Percentiles rank a stretch among this genome's conserved stretches.
Evolutionary conservation across 2,329 filamentous ascomycete genomes (phyloP).

Genomic region (Paracoccidioides brasiliensis): DNA sequence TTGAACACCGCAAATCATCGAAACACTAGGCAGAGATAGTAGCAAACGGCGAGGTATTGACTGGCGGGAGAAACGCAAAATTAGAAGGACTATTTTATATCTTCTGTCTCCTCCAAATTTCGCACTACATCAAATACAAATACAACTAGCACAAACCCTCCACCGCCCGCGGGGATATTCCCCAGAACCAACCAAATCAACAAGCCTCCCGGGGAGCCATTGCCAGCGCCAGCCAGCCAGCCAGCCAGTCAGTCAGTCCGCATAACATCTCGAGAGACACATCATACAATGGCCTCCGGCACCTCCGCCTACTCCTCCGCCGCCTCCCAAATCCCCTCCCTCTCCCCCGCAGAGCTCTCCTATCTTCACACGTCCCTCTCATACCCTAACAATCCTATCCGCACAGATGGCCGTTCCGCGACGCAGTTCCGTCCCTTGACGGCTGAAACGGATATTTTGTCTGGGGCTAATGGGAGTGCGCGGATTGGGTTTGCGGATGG

Average conservation of each 20-base stretch:
- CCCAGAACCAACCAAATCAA: no score
- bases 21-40: no score
- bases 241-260: not conserved
- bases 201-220: no score
- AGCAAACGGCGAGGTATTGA: no score
- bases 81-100: no score
- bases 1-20: no score
- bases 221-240: no score
- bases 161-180: no score
- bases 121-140: no score
- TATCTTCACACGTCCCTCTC: slow-evolving; percentile 87
- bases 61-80: no score
- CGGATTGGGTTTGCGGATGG: slow-evolving; percentile 90
- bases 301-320: slow-evolving; percentile 36
- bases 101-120: no score
- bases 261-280: not conserved
- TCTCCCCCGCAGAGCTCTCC: slow-evolving; percentile 90
- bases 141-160: no score
- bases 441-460: slow-evolving; percentile 81
- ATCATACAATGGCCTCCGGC: slow-evolving; percentile 45
- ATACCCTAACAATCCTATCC: slow-evolving; percentile 56
- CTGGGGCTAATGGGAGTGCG: slow-evolving; percentile 81
- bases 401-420: slow-evolving; percentile 69
- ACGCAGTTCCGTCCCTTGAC: slow-evolving; percentile 82
- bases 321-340: slow-evolving; percentile 41